Conservation (phyloP, 257 asterid genomes). For the Petunia secreta region DNA sequence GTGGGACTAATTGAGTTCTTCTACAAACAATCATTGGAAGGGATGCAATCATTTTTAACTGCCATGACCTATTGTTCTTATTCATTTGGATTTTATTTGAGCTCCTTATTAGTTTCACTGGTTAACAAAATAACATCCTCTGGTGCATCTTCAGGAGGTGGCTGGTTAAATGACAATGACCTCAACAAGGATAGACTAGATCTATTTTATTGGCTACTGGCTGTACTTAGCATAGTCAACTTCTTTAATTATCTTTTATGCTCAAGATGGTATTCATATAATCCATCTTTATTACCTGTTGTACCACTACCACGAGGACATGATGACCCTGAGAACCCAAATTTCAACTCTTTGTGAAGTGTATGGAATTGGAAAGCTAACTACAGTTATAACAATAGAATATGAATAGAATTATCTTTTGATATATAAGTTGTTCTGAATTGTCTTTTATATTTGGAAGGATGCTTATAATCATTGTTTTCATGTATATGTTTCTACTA, state of each 20-base stretch:
- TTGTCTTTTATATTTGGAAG: background rate
- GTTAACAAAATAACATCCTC: slow-evolving; percentile 54
- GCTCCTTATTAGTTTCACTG: slow-evolving; percentile 61
- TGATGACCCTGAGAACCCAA: background rate
- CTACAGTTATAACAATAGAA: background rate
- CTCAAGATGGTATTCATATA: slow-evolving; percentile 68
- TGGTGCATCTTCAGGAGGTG: slow-evolving; percentile 26
- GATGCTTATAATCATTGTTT: background rate
- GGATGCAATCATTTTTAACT: slow-evolving; percentile 73
- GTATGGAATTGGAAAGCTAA: slow-evolving; percentile 11
- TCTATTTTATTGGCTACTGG: slow-evolving; percentile 73
- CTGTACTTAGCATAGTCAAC: slow-evolving; percentile 63
- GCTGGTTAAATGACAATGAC: slow-evolving; percentile 71
- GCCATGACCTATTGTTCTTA: slow-evolving; percentile 77
- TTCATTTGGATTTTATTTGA: slow-evolving; percentile 68
- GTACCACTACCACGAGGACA: background rate
- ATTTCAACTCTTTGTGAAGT: background rate
- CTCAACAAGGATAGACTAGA: slow-evolving; percentile 69
- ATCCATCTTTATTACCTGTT: slow-evolving; percentile 36
- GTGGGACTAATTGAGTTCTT: slow-evolving; percentile 76
- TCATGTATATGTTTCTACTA: background rate
- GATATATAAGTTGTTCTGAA: background rate
- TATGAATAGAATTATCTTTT: slow-evolving; percentile 6
- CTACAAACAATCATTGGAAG: slow-evolving; percentile 60
- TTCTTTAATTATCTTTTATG: slow-evolving; percentile 71